Percentiles rank a stretch among this genome's conserved stretches.
Evolutionary conservation across 2,329 filamentous ascomycete genomes (phyloP).

Genomic region (Ilyonectria robusta): DNA sequence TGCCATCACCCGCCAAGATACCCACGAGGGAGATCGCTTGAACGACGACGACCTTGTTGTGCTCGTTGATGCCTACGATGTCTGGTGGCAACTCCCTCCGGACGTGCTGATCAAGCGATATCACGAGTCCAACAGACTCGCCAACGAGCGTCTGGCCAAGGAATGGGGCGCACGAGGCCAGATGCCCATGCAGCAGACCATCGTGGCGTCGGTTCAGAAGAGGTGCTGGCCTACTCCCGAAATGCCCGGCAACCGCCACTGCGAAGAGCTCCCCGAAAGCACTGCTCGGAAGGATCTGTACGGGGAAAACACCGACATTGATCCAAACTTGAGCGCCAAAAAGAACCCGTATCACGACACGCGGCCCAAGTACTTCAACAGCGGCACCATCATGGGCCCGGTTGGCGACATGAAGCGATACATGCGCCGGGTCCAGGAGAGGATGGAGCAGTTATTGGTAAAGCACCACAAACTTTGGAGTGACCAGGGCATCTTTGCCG

Average conservation of each 20-base stretch:
- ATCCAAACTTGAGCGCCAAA: background rate
- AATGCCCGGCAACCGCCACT: constrained; percentile 33
- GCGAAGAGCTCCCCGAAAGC: constrained; percentile 37
- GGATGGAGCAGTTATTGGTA: constrained; percentile 33
- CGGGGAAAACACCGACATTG: constrained; percentile 34
- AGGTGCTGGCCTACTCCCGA: constrained; percentile 36
- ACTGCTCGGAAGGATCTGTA: constrained; percentile 36
- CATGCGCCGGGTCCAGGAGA: constrained; percentile 39
- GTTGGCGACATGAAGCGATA: constrained; percentile 42
- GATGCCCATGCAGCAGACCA: constrained; percentile 38
- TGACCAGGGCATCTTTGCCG: constrained; percentile 48
- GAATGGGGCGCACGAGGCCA: constrained; percentile 4
- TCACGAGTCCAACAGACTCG: constrained; percentile 35
- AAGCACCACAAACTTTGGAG: constrained; percentile 32
- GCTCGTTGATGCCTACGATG: constrained; percentile 46
- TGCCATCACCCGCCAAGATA: background rate
- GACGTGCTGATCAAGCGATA: constrained; percentile 46
- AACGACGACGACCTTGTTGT: constrained; percentile 45
- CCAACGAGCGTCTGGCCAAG: constrained; percentile 30
- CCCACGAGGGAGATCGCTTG: constrained; percentile 26
- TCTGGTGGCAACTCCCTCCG: constrained; percentile 50
- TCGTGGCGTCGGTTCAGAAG: constrained; percentile 40
- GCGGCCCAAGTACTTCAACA: constrained; percentile 47
- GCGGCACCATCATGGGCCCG: constrained; percentile 47
- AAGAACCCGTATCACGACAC: constrained; percentile 13